These are phyloP conservation scores for Candida corydali DNA, from an alignment of 805 yeast species.

Conservation along the genomic window DNA sequence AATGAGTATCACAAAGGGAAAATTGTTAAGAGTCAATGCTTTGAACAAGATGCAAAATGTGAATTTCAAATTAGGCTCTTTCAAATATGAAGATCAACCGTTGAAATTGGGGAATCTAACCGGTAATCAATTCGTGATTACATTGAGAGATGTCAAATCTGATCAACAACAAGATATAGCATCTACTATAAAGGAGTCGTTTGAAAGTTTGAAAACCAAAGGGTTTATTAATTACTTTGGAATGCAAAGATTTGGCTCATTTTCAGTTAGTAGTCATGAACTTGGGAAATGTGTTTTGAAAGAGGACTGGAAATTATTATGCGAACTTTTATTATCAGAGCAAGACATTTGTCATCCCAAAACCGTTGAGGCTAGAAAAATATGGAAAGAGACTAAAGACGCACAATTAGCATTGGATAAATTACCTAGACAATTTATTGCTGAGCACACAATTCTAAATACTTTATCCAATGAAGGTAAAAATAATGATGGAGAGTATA, in stretches of 20 bases:
- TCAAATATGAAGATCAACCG: constrained; percentile 56
- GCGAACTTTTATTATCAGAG: constrained; percentile 72
- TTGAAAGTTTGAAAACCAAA: constrained; percentile 51
- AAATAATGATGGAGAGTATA: constrained; percentile 40
- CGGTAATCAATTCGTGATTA: constrained; percentile 87
- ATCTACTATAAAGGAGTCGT: constrained; percentile 43
- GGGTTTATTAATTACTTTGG: constrained; percentile 96
- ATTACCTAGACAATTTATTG: constrained; percentile 87
- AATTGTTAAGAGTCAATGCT: constrained; percentile 69
- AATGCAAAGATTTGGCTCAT: constrained; percentile 98
- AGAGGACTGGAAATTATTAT: constrained; percentile 78
- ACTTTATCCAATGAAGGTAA: constrained; percentile 51
- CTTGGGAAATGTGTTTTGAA: constrained; percentile 71
- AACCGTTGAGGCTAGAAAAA: constrained; percentile 73
- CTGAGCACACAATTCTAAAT: constrained; percentile 72
- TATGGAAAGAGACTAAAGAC: constrained; percentile 74
- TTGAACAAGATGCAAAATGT: constrained; percentile 65
- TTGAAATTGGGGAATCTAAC: constrained; percentile 75
- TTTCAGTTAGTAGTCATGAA: constrained; percentile 84
- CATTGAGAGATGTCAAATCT: constrained; percentile 66
- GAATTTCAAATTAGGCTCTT: constrained; percentile 57
- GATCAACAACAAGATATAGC: constrained; percentile 29
- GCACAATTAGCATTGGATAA: constrained; percentile 58
- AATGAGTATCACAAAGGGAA: constrained; percentile 62
- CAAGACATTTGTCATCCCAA: constrained; percentile 83